Conservation (phyloP, 2,329 filamentous ascomycete genomes). For the Colletotrichum sp. region DNA sequence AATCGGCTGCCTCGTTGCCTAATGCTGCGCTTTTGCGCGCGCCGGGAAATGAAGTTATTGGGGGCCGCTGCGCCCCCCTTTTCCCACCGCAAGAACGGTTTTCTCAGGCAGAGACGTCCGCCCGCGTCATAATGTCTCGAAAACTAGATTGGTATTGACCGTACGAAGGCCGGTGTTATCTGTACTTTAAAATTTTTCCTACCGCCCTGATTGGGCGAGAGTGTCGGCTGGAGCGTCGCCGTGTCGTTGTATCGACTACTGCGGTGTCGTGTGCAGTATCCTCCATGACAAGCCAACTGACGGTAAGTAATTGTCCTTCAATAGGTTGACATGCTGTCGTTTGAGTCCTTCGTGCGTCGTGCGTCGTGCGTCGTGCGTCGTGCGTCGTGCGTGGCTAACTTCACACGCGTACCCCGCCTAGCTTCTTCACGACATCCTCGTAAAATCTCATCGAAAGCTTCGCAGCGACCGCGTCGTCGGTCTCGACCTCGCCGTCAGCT, state of each 20-base stretch:
- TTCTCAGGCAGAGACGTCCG: not conserved
- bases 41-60: not conserved
- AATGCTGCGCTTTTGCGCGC: not conserved
- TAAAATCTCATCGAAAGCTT: slow-evolving; percentile 45
- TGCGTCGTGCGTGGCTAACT: not conserved
- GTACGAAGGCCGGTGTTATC: not conserved
- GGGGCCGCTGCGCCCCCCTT: not conserved
- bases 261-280: not conserved
- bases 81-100: not conserved
- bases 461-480: slow-evolving; percentile 41
- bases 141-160: not conserved
- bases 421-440: slow-evolving; percentile 48
- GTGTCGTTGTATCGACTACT: not conserved
- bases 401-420: slow-evolving; percentile 42
- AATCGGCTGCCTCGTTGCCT: not conserved
- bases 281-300: not conserved
- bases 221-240: fast-evolving
- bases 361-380: not conserved
- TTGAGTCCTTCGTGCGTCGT: not conserved
- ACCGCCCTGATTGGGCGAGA: not conserved
- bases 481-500: slow-evolving; percentile 43
- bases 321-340: fast-evolving
- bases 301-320: not conserved
- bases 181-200: not conserved
- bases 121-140: not conserved